A percentile compares a stretch with the other conserved stretches of the same genome.
These are phyloP conservation scores for Coemansia sp. DNA, from an alignment of 192 early-diverging fungal genomes.

Conservation along the genomic window DNA sequence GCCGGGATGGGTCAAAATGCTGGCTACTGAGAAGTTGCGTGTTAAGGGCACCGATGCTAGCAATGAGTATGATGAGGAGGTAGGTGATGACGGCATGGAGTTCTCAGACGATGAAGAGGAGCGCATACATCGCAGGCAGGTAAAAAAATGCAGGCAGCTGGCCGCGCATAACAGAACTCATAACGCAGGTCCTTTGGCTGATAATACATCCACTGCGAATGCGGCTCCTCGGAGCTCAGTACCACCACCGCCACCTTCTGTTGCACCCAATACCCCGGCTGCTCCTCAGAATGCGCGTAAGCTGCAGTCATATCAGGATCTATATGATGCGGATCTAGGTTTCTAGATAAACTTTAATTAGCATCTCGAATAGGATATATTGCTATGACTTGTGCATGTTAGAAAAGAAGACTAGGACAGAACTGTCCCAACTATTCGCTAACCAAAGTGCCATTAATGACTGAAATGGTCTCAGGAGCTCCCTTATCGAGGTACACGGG, in stretches of 20 bases:
- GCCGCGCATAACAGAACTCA: constrained; percentile 2
- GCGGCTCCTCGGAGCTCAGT: not conserved
- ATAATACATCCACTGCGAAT: constrained; percentile 10
- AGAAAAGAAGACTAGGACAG: not conserved
- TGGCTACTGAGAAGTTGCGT: constrained; percentile 67
- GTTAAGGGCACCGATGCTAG: constrained; percentile 89
- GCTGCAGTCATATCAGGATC: constrained; percentile 47
- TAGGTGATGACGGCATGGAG: constrained; percentile 78
- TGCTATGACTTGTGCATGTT: not conserved
- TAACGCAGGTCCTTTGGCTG: not conserved
- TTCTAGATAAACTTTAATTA: constrained; percentile 19
- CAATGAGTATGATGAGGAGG: constrained; percentile 93
- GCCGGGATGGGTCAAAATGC: constrained; percentile 63
- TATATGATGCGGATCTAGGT: constrained; percentile 43
- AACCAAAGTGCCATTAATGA: constrained; percentile 53
- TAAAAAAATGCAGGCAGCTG: constrained; percentile 55
- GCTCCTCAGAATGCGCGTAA: constrained; percentile 25
- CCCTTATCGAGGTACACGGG: constrained; percentile 74
- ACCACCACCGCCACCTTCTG: not conserved
- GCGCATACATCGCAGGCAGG: constrained; percentile 53
- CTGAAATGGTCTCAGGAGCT: constrained; percentile 52
- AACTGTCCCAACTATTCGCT: constrained; percentile 24
- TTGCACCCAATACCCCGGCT: not conserved
- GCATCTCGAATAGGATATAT: not conserved
- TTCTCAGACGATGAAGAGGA: constrained; percentile 98